Evolutionary conservation across 2,329 filamentous ascomycete genomes (phyloP), one percentile per base, ranked within the genome.

Genomic region (Chrysosporium queenslandicum): DNA sequence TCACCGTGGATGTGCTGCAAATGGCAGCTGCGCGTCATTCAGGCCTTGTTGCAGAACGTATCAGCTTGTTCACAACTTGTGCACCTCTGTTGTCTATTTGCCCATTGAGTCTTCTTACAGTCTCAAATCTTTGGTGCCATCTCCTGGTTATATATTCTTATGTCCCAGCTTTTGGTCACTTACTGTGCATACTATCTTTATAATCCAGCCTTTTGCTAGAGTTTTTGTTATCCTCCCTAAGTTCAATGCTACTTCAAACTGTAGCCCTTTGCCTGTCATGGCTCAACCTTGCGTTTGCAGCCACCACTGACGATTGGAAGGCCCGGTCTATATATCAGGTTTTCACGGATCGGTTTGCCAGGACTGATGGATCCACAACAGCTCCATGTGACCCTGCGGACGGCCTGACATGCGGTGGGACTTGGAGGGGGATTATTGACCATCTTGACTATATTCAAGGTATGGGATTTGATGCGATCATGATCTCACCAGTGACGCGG

Each of bases 361-460:
- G 66, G 14, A 67, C 69, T 11, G 70, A 73, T 58, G 63, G 65
- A 9, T 68, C 65, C 1, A 66, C 61, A 4, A 62, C 61, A 14
- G 53, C 60, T 21, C 43, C 61, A 23, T 70, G 68, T 56, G 63
- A 66, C 42, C 54, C 63, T 1, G 59, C 58, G 3, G 59, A 57
- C 27, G 61, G 64, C 5, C 37, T 66, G 4, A 76, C 76, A 56
- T 79, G 76, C 55, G 76, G 76, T 43, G 75, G 75, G 8, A 76
- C 74, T 20, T 77, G 73, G 69, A 66, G 68, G 55, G 74, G 74
- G 6, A 70, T 74, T 3, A 71, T 73, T 53, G 65, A 69, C 34
- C 67, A 73, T 21, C 64, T 77, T 7, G 74, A 77, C 58, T 77
- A 77, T 58, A 76, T 77, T 54, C 66, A 74, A 54, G 67, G 63